Conservation (phyloP, 2,329 filamentous ascomycete species). For the Hypoxylon rubiginosum region DNA sequence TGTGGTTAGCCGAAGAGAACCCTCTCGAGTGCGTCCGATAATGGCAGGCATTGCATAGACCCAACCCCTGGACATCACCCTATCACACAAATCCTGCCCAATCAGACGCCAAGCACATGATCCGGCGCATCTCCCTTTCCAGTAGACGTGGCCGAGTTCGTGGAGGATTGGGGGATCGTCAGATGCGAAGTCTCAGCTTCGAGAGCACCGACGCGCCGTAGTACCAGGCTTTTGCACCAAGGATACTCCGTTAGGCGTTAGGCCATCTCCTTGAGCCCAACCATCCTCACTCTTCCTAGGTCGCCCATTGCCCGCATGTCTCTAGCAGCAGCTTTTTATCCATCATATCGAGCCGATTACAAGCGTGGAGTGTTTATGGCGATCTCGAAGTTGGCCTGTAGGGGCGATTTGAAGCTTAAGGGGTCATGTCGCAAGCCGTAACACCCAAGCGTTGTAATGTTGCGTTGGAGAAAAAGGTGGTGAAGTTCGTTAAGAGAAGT, state of each 20-base stretch:
- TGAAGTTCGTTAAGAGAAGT: neutral
- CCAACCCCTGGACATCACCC: neutral
- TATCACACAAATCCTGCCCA: constrained; percentile 1
- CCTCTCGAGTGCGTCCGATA: neutral
- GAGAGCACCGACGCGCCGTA: neutral
- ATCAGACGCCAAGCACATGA: constrained; percentile 3
- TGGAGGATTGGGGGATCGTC: neutral
- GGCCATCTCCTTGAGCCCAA: neutral
- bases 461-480: neutral
- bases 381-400: no score
- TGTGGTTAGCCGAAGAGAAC: neutral
- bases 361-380: neutral
- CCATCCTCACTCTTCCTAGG: neutral
- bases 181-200: neutral
- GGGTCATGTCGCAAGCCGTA: neutral
- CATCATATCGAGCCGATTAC: neutral
- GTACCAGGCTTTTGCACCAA: neutral
- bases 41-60: neutral
- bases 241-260: neutral
- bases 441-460: no score
- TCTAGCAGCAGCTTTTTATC: neutral
- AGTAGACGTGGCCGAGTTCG: neutral
- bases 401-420: neutral
- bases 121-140: neutral
- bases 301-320: neutral